These are phyloP conservation scores for Blastobotrys raffinosifermentans DNA, from an alignment of 1,139 yeast species.

Conservation along the genomic window DNA sequence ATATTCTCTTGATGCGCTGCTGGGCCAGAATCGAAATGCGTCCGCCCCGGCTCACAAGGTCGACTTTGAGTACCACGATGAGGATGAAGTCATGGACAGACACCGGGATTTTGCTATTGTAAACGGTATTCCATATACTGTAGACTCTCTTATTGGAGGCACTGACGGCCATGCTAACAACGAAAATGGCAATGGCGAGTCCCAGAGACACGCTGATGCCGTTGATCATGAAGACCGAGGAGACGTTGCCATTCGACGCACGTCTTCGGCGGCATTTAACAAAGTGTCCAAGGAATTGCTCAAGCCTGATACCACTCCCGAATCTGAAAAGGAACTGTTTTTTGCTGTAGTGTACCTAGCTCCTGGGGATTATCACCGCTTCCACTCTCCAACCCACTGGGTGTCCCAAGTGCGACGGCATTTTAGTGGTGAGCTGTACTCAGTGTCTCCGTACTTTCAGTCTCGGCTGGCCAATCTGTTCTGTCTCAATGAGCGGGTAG, in stretches of 20 bases:
- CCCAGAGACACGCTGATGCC: no score
- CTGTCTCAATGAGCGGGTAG: conserved; percentile 91
- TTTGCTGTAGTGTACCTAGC: conserved; percentile 93
- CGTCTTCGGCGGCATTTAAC: conserved; percentile 18
- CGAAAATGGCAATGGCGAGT: no score
- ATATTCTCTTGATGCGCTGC: conserved; percentile 80
- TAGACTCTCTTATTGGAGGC: conserved; percentile 63
- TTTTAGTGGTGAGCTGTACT: conserved; percentile 90
- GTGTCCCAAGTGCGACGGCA: conserved; percentile 90
- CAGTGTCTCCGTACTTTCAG: conserved; percentile 97
- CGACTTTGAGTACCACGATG: conserved; percentile 37
- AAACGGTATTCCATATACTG: conserved; percentile 67
- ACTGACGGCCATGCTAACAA: conserved; percentile 25
- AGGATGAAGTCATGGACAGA: conserved; percentile 45
- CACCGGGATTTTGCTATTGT: conserved; percentile 73
- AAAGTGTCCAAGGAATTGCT: conserved; percentile 24
- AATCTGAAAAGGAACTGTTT: conserved; percentile 54
- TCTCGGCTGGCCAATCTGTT: conserved; percentile 78
- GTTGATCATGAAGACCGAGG: conserved; percentile 27
- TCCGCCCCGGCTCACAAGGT: conserved; percentile 60
- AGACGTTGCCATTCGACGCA: conserved; percentile 28
- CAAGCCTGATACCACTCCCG: conserved; percentile 24
- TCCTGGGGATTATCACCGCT: conserved; percentile 97
- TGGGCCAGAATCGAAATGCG: conserved; percentile 46
- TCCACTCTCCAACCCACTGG: conserved; percentile 97